phyloP scores from a whole-genome alignment of 306 rosid species.

The Abrus precatorius region DNA sequence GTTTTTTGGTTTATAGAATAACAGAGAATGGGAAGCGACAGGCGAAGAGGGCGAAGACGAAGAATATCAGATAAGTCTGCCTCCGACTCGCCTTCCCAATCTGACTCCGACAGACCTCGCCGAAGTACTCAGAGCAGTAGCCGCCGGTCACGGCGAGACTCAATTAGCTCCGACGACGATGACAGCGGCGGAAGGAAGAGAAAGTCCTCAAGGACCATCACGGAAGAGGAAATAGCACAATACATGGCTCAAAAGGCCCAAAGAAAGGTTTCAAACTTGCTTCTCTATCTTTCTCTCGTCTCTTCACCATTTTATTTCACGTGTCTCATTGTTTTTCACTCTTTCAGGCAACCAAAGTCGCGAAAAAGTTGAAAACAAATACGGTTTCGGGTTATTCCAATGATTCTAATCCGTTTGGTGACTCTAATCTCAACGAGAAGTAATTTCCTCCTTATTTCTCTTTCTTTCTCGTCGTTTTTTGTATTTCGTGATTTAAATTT shows the following conservation, averaged over 20 bases:
- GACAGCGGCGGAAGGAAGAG: conserved; percentile 59
- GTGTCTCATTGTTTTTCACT: not conserved
- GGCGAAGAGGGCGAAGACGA: conserved; percentile 49
- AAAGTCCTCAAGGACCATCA: conserved; percentile 64
- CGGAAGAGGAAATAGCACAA: conserved; percentile 75
- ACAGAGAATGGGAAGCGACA: conserved; percentile 45
- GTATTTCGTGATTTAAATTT: not conserved
- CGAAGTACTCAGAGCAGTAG: conserved; percentile 51
- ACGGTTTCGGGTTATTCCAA: conserved; percentile 89
- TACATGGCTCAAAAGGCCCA: conserved; percentile 86
- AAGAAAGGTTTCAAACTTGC: conserved; percentile 62
- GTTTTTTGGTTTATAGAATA: not conserved
- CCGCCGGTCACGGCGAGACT: conserved; percentile 58
- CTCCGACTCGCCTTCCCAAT: conserved; percentile 48
- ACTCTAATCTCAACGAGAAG: conserved; percentile 93
- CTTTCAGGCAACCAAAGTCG: conserved; percentile 69
- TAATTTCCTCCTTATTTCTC: conserved; percentile 45
- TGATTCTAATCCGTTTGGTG: conserved; percentile 95
- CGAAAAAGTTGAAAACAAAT: conserved; percentile 74
- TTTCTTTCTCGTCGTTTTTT: not conserved
- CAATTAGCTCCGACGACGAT: conserved; percentile 57
- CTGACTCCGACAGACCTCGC: conserved; percentile 57
- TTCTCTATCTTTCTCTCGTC: not conserved
- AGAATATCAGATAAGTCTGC: conserved; percentile 58
- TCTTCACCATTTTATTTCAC: conserved; percentile 11